Evolutionary conservation across 148 eudicot genomes (phyloP).

Genomic region (Silene uniflora): DNA sequence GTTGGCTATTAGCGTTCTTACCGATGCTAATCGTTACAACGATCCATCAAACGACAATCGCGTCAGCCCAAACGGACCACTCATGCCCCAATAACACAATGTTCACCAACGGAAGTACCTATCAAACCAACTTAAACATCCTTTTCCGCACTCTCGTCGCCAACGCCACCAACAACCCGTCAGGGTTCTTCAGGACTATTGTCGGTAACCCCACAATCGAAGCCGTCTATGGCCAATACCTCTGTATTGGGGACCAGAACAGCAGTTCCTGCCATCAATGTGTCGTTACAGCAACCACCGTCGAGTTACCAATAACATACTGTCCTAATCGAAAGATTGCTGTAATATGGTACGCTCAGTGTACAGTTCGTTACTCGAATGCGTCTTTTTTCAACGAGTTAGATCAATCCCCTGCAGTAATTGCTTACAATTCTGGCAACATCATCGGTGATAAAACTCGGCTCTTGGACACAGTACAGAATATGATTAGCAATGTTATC

Average conservation of each 20-base stretch:
- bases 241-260: constrained; percentile 40
- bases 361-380: constrained; percentile 15
- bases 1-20: too few species aligned
- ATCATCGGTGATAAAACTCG: too few species aligned
- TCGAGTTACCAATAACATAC: constrained; percentile 11
- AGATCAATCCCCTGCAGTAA: too few species aligned
- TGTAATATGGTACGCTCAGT: constrained; percentile 36
- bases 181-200: constrained; percentile 18
- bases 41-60: too few species aligned
- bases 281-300: constrained; percentile 19
- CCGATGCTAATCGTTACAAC: too few species aligned
- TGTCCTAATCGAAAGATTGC: constrained; percentile 25
- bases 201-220: not conserved
- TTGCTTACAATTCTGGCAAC: too few species aligned
- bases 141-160: constrained; percentile 3
- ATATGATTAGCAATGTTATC: constrained; percentile 13
- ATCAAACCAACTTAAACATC: constrained; percentile 36
- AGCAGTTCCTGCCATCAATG: constrained; percentile 21
- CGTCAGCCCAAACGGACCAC: too few species aligned
- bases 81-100: constrained; percentile 19
- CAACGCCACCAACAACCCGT: constrained; percentile 17
- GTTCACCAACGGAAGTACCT: constrained; percentile 26
- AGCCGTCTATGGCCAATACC: constrained; percentile 33
- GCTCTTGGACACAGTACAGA: too few species aligned
- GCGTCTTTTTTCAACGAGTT: too few species aligned